Percentiles rank a stretch among this genome's conserved stretches.
Evolutionary conservation across 108 stramenopile genomes (phyloP).

Genomic region (Cyclostephanos invisitatus): DNA sequence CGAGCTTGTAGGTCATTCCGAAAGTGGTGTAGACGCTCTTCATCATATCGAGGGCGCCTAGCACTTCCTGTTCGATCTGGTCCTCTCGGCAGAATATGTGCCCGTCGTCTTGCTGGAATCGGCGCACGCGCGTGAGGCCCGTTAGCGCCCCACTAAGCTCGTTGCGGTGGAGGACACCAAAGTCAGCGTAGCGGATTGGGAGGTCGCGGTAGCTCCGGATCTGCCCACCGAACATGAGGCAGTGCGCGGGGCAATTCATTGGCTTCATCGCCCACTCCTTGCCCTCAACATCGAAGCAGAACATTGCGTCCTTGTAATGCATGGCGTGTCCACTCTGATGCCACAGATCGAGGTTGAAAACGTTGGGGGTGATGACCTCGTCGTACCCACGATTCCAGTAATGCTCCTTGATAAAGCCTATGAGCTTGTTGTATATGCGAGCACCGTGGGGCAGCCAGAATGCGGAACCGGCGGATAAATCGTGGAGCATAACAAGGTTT

Average conservation of each 20-base stretch:
- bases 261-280: slow-evolving; percentile 98
- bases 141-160: slow-evolving; percentile 96
- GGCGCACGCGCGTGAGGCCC: slow-evolving; percentile 98
- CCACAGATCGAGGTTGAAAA: slow-evolving; percentile 99
- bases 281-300: slow-evolving; percentile 94
- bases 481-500: slow-evolving; percentile 97
- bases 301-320: slow-evolving; percentile 99
- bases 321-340: slow-evolving; percentile 95
- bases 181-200: slow-evolving; percentile 96
- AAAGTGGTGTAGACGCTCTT: slow-evolving; percentile 95
- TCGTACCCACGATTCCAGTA: slow-evolving; percentile 98
- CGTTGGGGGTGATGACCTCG: slow-evolving; percentile 98
- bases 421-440: slow-evolving; percentile 98
- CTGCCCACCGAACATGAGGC: slow-evolving; percentile 89
- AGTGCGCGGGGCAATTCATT: slow-evolving; percentile 99
- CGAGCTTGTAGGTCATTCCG: slow-evolving; percentile 99
- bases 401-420: slow-evolving; percentile 91
- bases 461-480: slow-evolving; percentile 93
- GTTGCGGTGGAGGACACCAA: slow-evolving; percentile 98
- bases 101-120: slow-evolving; percentile 99
- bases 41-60: slow-evolving; percentile 97
- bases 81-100: slow-evolving; percentile 98
- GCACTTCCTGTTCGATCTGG: slow-evolving; percentile 94
- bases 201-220: slow-evolving; percentile 97
- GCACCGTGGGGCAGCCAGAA: slow-evolving; percentile 99